Evolutionary conservation across 225 moss, liverwort and hornwort species (phyloP).

Genomic region (Marchantia paleacea): DNA sequence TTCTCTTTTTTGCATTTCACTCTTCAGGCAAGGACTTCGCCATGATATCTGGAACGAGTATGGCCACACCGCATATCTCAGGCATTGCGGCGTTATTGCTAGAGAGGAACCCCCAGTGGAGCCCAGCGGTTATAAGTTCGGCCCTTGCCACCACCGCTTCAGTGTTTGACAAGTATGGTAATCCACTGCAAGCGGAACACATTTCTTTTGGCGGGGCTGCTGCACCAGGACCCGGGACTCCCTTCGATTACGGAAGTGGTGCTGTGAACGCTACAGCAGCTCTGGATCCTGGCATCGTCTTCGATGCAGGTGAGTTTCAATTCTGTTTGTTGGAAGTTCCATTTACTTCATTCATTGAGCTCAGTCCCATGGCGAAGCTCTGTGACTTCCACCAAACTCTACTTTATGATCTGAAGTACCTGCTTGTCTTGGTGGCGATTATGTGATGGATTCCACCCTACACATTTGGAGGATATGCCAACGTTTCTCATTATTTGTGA

Average conservation of each 20-base stretch:
- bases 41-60: slow-evolving; percentile 88
- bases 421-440: too few species aligned
- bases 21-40: slow-evolving; percentile 71
- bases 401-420: too few species aligned
- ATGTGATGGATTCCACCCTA: too few species aligned
- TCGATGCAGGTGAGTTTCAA: slow-evolving; percentile 39
- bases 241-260: slow-evolving; percentile 49
- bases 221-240: slow-evolving; percentile 27
- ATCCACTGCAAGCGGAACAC: slow-evolving; percentile 40
- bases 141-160: slow-evolving; percentile 44
- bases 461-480: background rate
- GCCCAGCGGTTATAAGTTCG: slow-evolving; percentile 46
- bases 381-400: too few species aligned
- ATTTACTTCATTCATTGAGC: too few species aligned
- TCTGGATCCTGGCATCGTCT: slow-evolving; percentile 50
- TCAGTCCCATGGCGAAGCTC: too few species aligned
- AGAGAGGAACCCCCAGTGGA: slow-evolving; percentile 75
- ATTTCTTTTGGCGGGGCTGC: slow-evolving; percentile 31
- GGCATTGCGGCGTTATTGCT: slow-evolving; percentile 80
- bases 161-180: slow-evolving; percentile 29
- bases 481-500: background rate
- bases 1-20: background rate
- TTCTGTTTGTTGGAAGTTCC: background rate
- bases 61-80: slow-evolving; percentile 92
- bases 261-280: slow-evolving; percentile 52